Base-by-base conservation (phyloP, 441 rosid species). In the Manihot esculenta region DNA sequence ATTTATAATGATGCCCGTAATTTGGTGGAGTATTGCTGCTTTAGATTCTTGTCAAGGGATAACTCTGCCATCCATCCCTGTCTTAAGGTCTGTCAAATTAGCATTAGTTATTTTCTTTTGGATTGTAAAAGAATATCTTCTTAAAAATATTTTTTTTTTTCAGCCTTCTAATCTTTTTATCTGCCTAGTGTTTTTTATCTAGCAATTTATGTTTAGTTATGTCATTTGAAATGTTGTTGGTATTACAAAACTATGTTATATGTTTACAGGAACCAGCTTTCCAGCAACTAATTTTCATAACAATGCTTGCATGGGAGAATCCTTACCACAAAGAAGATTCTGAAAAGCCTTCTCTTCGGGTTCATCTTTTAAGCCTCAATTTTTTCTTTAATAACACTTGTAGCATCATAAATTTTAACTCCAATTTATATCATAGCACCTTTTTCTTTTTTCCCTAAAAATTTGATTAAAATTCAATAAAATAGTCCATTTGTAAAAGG, bases 251-350 rank as follows among this genome's bases (percentile, higher is more conserved):
- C 55, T 33, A 35, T 51, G n/a, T 63, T 21, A 35, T 67, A 41
- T 79, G 68, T 53, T 74, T 60, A 9, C 74, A 95, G 99, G 96
- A 95, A 69, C 91, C 88, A 74, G 96, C 98, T 72, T 92, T 95
- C 75, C 96, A 92, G 86, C 87, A 87, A 76, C 82, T 92, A 75
- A 79, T 92, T 70, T 95, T 92, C 80, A 85, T 95, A 74, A 92
- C 98, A 56, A 95, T 95, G 99, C 91, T 92, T 72, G 99, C 97
- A 26, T 95, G 97, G 98, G 89, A 81, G 61, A 87, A 77, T 84
- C 98, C 99, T 48, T 90, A 89, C 72, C 30, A 78, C 64, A 83
- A 79, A 72, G 88, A 70, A 76, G 72, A 75, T 62, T 62, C 74
- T 65, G 84, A 66, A 66, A 88, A 86, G 71, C 82, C 86, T 69